Base-by-base conservation (phyloP, 345 rosid genomes). In the Eucalyptus polyanthemos region DNA sequence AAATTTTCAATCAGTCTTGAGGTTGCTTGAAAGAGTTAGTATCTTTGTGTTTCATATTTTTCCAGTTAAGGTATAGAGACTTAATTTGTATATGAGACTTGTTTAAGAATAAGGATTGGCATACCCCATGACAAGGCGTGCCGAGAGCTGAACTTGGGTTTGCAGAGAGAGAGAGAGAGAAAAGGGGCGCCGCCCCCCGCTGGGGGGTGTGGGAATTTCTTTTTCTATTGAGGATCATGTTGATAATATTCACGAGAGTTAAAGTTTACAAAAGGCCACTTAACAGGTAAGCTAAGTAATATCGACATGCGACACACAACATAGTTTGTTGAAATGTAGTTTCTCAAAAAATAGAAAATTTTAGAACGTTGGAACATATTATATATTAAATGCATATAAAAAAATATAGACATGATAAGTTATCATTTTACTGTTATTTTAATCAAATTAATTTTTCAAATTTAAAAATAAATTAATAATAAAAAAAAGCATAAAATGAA, bases 361-460 rank as follows among this genome's bases (percentile, higher is more conserved):
- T 19, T 0, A 2, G 5, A 4, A 1, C 1, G 11, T 19, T 19
- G 1, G 2, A 53, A 53, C 5, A 53, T 53, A 4, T 7, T 53
- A 7, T 53, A 53, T 53, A 19, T 53, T 53, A 3, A 53, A 7
- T 53, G 2, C 9, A 53, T 3, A 53, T 53, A 53, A 53, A 50
- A 50, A 53, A 53, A 53, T 53, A 53, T 53, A 53, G 10, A 53
- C 56, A 53, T 19, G 10, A 53, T 53, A 53, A 19, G 9, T 19
- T 53, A 53, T 53, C 10, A 53, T 53, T 53, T 53, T 19, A 19
- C 3, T 53, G 24, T 53, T 53, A 53, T 53, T 53, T 53, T 53
- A 53, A 53, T 53, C 2, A 7, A 53, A 53, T 53, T 53, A 19
- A 53, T 53, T 53, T 53, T 53, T 53, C 24, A 53, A 53, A 19